Conservation (phyloP, 495 filamentous ascomycete species). For the Talaromyces thailandensis region DNA sequence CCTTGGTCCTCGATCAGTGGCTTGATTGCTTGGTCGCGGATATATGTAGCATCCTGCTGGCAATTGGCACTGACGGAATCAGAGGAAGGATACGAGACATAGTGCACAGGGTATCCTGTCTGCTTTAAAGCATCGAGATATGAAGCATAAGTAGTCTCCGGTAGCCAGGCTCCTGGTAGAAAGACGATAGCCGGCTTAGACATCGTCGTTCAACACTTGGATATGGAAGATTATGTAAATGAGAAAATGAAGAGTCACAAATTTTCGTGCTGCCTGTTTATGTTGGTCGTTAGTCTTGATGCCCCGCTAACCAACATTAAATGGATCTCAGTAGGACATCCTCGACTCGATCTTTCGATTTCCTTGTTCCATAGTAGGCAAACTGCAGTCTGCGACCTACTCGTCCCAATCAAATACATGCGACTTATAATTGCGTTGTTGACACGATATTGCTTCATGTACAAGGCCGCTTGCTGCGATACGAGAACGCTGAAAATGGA, state of each 20-base stretch:
- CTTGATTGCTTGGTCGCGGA: conserved; percentile 8
- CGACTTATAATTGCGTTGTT: background rate
- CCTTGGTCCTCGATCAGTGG: conserved; percentile 17
- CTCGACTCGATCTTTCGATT: background rate
- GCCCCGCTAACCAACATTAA: background rate
- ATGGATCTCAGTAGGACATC: background rate
- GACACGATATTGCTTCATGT: background rate
- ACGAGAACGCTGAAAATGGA: background rate
- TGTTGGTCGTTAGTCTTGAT: background rate
- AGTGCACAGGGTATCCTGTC: conserved; percentile 13
- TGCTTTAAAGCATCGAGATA: conserved; percentile 12
- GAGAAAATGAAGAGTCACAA: background rate
- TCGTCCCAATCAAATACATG: background rate
- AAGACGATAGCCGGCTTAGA: conserved; percentile 11
- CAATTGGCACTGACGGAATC: conserved; percentile 15
- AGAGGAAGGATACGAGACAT: conserved; percentile 15
- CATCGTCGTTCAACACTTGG: background rate
- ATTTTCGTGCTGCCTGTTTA: background rate
- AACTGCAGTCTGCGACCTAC: background rate
- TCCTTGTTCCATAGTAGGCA: background rate
- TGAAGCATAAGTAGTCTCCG: conserved; percentile 12
- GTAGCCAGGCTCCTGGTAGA: conserved; percentile 22
- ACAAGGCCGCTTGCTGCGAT: background rate
- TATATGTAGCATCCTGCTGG: conserved; percentile 11
- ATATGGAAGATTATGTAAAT: background rate